These are phyloP conservation scores for Penstemon newberryi DNA, from an alignment of 257 asterid genomes.

Conservation along the genomic window DNA sequence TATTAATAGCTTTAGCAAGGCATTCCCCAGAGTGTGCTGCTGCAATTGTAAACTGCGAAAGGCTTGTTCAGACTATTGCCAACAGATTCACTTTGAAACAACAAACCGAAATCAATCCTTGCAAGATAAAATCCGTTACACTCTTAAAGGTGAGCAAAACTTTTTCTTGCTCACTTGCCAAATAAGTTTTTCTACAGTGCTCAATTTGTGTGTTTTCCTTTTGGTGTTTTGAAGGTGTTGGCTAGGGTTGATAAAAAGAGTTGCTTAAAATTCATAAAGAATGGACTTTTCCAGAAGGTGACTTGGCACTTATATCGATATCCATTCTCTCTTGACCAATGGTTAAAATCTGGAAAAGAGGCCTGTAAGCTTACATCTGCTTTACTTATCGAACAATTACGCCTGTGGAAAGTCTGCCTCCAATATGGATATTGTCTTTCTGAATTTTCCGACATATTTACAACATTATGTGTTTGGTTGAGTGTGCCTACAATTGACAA, in stretches of 20 bases:
- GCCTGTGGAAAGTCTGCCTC: conserved; percentile 77
- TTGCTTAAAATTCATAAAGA: conserved; percentile 56
- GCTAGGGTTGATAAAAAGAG: conserved; percentile 60
- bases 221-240: conserved; percentile 62
- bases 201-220: neutral
- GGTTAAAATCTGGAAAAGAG: conserved; percentile 71
- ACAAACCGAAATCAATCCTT: conserved; percentile 48
- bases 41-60: conserved; percentile 64
- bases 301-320: conserved; percentile 80
- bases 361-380: conserved; percentile 72
- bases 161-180: conserved; percentile 1
- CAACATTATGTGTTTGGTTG: conserved; percentile 77
- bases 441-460: conserved; percentile 60
- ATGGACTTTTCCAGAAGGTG: conserved; percentile 65
- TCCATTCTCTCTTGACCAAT: conserved; percentile 59
- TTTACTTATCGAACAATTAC: conserved; percentile 82
- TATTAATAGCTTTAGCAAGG: conserved; percentile 80
- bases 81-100: conserved; percentile 56
- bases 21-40: conserved; percentile 89
- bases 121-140: conserved; percentile 73
- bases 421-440: conserved; percentile 65
- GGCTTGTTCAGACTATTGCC: conserved; percentile 78
- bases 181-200: conserved; percentile 2
- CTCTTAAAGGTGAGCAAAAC: conserved; percentile 66
- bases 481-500: conserved; percentile 58